Conservation (phyloP, 257 asterid genomes). For the Jaltomata sinuosa region DNA sequence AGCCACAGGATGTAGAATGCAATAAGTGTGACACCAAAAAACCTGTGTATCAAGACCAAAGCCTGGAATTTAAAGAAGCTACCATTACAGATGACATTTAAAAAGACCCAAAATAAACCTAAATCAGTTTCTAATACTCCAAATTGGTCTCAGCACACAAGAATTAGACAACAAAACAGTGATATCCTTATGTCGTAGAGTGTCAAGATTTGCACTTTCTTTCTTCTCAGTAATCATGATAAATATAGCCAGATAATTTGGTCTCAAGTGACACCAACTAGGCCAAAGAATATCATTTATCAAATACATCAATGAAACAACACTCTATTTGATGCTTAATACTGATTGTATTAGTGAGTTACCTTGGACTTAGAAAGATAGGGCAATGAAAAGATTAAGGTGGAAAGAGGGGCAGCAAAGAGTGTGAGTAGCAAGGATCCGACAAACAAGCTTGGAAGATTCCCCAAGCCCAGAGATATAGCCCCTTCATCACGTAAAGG, state of each 20-base stretch:
- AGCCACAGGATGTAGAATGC: conserved; percentile 72
- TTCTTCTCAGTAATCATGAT: background rate
- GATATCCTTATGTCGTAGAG: background rate
- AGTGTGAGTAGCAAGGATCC: conserved; percentile 87
- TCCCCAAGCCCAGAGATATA: conserved; percentile 79
- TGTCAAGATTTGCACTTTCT: background rate
- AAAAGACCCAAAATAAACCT: background rate
- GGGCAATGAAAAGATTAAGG: conserved; percentile 84
- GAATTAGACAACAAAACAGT: background rate
- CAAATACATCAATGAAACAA: background rate
- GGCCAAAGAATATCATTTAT: background rate
- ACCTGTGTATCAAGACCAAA: conserved; percentile 72
- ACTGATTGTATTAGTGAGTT: background rate
- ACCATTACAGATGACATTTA: conserved; percentile 5
- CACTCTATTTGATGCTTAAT: background rate
- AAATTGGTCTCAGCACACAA: background rate
- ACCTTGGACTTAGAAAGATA: conserved; percentile 90
- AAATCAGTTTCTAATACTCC: background rate
- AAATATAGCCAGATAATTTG: background rate
- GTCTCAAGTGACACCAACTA: background rate
- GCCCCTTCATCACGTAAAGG: conserved; percentile 99
- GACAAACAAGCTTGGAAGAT: conserved; percentile 68
- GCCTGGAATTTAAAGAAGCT: conserved; percentile 51
- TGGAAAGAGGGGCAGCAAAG: conserved; percentile 87
- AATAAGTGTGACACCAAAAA: conserved; percentile 78